phyloP scores from a whole-genome alignment of 768 basidiomycete species.

The Stropharia rugosoannulata region DNA sequence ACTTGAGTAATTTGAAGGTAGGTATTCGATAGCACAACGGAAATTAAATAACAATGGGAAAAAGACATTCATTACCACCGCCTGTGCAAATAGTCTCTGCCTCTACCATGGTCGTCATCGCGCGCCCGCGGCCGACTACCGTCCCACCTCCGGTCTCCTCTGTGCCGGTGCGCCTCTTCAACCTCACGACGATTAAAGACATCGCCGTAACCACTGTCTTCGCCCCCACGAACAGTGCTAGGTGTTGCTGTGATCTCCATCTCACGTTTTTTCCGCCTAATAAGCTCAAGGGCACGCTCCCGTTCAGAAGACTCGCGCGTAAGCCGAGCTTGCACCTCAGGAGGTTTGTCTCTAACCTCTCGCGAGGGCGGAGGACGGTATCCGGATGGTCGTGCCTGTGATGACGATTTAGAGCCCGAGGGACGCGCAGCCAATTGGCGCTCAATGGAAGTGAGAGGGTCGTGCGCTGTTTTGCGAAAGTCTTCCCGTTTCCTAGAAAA shows the following conservation, averaged over 20 bases:
- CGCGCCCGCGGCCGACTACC: slow-evolving; percentile 13
- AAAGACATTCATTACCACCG: slow-evolving; percentile 12
- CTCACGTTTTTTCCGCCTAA: slow-evolving; percentile 65
- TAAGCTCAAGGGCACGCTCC: slow-evolving; percentile 70
- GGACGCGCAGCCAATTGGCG: slow-evolving; percentile 53
- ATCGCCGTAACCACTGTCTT: slow-evolving; percentile 56
- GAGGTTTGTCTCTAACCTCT: slow-evolving; percentile 25
- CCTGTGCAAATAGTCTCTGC: slow-evolving; percentile 12
- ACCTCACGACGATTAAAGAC: slow-evolving; percentile 71
- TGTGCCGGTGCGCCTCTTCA: slow-evolving; percentile 63
- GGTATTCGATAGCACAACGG: too few species aligned
- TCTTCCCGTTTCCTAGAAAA: slow-evolving; percentile 57
- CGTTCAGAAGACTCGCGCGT: slow-evolving; percentile 76
- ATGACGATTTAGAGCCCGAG: slow-evolving; percentile 22
- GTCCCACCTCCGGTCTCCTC: slow-evolving; percentile 24
- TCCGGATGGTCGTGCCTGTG: slow-evolving; percentile 3
- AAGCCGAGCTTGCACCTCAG: slow-evolving; percentile 57
- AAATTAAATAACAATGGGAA: neutral
- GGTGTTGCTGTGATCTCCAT: slow-evolving; percentile 67
- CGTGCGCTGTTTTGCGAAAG: slow-evolving; percentile 59
- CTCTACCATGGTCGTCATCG: slow-evolving; percentile 7
- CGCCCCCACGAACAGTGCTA: slow-evolving; percentile 58
- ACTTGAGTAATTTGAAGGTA: too few species aligned
- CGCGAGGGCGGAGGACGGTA: slow-evolving; percentile 17
- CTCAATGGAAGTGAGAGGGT: slow-evolving; percentile 76